A percentile compares a stretch with the other conserved stretches of the same genome.
Evolutionary conservation across 768 basidiomycete species (phyloP).

Genomic region (Suillus clintonianus): DNA sequence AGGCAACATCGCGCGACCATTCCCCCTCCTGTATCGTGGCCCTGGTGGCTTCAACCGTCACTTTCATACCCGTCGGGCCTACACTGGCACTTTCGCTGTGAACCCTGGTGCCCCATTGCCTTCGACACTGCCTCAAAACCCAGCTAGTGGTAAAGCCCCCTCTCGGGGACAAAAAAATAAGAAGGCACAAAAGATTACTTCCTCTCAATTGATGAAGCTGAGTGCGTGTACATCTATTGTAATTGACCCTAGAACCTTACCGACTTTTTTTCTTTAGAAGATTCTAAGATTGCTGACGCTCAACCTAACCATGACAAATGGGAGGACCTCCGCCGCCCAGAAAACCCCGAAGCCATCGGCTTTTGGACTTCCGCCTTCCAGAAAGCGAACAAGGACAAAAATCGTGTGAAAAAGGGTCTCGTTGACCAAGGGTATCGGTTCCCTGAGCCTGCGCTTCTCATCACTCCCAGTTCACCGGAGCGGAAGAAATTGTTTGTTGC

Average conservation of each 20-base stretch:
- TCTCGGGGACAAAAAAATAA: background rate
- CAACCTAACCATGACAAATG: conserved; percentile 3
- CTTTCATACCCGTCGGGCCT: background rate
- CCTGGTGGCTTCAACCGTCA: conserved; percentile 4
- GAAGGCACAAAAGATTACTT: background rate
- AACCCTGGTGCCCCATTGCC: background rate
- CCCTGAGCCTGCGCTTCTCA: too few relatives aligned
- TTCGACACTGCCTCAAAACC: background rate
- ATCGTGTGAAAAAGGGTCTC: too few relatives aligned
- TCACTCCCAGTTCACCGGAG: background rate
- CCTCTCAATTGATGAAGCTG: background rate
- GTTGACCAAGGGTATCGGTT: too few relatives aligned
- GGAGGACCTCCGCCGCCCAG: background rate
- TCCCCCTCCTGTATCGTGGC: background rate
- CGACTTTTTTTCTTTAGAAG: background rate
- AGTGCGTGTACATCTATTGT: background rate
- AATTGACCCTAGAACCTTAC: background rate
- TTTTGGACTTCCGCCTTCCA: background rate
- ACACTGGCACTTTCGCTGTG: background rate
- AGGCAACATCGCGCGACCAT: background rate
- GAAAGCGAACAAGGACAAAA: background rate
- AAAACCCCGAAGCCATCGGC: background rate
- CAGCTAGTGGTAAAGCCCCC: background rate
- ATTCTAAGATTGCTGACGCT: background rate
- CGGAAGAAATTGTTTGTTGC: conserved; percentile 3